Conservation (phyloP, 2,329 filamentous ascomycete genomes). For the Calonectria naviculata region DNA sequence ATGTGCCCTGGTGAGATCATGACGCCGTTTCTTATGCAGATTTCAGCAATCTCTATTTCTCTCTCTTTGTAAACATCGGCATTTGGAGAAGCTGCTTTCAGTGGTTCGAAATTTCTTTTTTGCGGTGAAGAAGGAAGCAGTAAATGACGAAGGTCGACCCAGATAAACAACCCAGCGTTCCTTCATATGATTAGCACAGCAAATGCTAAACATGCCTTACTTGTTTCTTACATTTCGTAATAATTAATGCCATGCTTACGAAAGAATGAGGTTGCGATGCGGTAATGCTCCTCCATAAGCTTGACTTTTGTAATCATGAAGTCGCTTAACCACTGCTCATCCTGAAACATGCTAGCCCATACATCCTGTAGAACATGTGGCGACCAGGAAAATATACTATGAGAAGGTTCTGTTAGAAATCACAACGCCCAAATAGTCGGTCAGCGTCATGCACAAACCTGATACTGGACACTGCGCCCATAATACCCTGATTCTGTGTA, state of each 20-base stretch:
- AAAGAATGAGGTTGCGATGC: not conserved
- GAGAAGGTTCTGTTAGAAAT: not conserved
- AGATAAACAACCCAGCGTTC: not conserved
- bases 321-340: not conserved
- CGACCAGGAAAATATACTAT: slow-evolving; percentile 5
- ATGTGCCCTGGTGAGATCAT: not conserved
- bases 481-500: not conserved
- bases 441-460: not conserved
- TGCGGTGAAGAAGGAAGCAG: not conserved
- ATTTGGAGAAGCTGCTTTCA: not conserved
- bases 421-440: too few species aligned
- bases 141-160: not conserved
- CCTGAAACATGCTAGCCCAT: not conserved
- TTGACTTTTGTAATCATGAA: not conserved
- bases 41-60: not conserved
- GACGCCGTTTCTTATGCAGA: not conserved
- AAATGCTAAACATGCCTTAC: fast-evolving
- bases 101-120: not conserved
- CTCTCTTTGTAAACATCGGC: not conserved
- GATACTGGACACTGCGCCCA: slow-evolving; percentile 2
- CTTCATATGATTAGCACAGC: not conserved
- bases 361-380: not conserved
- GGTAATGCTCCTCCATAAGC: not conserved
- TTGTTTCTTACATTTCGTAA: not conserved
- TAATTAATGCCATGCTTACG: not conserved